Percentiles rank a stretch among this genome's conserved stretches.
Evolutionary conservation across 225 moss, liverwort and hornwort genomes (phyloP).

Genomic region (Physcomitrium patens): DNA sequence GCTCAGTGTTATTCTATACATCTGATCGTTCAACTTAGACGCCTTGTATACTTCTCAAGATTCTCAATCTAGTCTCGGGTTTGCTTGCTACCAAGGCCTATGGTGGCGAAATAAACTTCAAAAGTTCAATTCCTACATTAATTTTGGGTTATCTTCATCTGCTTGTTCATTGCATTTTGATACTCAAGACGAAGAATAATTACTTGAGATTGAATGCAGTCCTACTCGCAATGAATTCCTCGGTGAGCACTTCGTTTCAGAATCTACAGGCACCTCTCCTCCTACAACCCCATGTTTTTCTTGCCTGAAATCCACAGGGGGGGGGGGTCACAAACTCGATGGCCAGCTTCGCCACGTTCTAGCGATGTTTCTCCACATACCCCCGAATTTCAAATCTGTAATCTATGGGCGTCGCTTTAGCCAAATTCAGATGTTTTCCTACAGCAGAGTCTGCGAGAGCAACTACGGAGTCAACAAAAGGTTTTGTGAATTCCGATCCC

Average conservation of each 20-base stretch:
- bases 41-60: not conserved
- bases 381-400: too few species aligned
- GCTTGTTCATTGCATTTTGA: too few species aligned
- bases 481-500: too few species aligned
- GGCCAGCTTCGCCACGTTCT: constrained; percentile 28
- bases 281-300: constrained; percentile 20
- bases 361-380: constrained; percentile 6
- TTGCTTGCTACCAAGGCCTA: not conserved
- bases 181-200: constrained; percentile 33
- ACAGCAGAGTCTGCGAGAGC: too few species aligned
- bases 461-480: too few species aligned
- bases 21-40: not conserved
- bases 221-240: constrained; percentile 19
- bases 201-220: constrained; percentile 35
- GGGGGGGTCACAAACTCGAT: too few species aligned
- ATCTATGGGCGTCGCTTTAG: not conserved
- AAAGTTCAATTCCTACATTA: not conserved
- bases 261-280: constrained; percentile 30
- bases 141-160: not conserved
- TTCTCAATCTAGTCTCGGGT: not conserved
- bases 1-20: not conserved
- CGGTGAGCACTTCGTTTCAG: constrained; percentile 23
- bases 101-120: not conserved
- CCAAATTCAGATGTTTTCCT: not conserved
- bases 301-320: constrained; percentile 26